These are phyloP conservation scores for Blastobotrys raffinosifermentans DNA, from an alignment of 1,139 yeast genomes.

Conservation along the genomic window DNA sequence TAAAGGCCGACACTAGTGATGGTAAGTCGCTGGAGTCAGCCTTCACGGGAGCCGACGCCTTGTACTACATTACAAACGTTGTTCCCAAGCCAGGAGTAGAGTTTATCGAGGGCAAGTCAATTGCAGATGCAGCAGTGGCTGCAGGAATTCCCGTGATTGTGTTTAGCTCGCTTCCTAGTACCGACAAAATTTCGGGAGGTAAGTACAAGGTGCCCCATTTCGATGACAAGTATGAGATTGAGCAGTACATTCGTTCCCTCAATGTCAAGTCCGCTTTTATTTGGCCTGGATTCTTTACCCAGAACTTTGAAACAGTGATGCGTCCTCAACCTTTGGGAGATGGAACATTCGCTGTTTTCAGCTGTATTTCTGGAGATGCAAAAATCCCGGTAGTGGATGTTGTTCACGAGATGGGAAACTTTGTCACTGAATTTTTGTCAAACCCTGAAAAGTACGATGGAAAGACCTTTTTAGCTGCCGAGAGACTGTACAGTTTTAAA, in stretches of 20 bases:
- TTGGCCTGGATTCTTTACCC: constrained; percentile 12
- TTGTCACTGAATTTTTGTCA: constrained; percentile 10
- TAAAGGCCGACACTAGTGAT: not conserved
- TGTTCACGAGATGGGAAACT: constrained; percentile 9
- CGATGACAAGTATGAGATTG: constrained; percentile 12
- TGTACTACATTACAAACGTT: not conserved
- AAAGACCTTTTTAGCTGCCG: constrained; percentile 5
- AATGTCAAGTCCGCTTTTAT: constrained; percentile 11
- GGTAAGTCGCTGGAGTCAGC: not conserved
- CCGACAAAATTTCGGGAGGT: constrained; percentile 5
- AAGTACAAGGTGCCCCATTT: constrained; percentile 4
- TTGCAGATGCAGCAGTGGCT: constrained; percentile 12
- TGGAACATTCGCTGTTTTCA: constrained; percentile 6
- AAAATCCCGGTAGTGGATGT: constrained; percentile 9
- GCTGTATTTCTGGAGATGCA: constrained; percentile 2
- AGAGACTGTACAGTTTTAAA: constrained; percentile 1
- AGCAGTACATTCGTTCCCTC: constrained; percentile 9
- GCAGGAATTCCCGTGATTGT: constrained; percentile 9
- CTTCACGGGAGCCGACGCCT: not conserved
- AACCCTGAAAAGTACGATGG: constrained; percentile 10
- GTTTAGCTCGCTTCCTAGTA: constrained; percentile 6
- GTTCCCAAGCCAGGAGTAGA: not conserved
- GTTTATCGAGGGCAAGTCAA: constrained; percentile 4
- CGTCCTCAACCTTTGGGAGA: constrained; percentile 10
- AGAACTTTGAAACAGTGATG: constrained; percentile 4